A percentile compares a stretch with the other conserved stretches of the same genome.
These are phyloP conservation scores for Erysiphe neolycopersici DNA, from an alignment of 2,329 filamentous ascomycete species.

Conservation along the genomic window DNA sequence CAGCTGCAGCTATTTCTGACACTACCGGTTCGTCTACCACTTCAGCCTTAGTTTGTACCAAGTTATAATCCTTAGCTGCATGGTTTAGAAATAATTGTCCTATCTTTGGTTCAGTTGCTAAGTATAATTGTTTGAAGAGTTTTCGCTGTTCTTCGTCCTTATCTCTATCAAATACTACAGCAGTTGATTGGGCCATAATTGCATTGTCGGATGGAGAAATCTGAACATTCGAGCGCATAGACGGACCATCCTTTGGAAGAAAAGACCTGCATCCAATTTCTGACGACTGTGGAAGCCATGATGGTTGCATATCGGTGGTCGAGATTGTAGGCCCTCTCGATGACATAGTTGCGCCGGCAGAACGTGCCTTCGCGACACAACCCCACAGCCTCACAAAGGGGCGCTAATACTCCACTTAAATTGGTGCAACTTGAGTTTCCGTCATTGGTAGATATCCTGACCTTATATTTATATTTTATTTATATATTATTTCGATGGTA, in stretches of 20 bases:
- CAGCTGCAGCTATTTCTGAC: constrained; percentile 24
- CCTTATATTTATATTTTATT: constrained; percentile 3
- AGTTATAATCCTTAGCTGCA: constrained; percentile 5
- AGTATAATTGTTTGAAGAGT: constrained; percentile 54
- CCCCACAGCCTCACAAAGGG: constrained; percentile 5
- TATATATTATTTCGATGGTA: constrained; percentile 6
- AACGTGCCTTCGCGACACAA: constrained; percentile 7
- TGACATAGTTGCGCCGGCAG: constrained; percentile 6
- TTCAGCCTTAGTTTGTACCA: constrained; percentile 10
- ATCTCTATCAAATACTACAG: constrained; percentile 22
- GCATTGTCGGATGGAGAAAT: constrained; percentile 12
- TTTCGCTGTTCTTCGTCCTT: constrained; percentile 37
- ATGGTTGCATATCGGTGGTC: constrained; percentile 22
- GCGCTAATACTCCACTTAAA: constrained; percentile 8
- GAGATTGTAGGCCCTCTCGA: constrained; percentile 8
- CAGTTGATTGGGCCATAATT: constrained; percentile 19
- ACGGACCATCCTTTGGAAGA: constrained; percentile 33
- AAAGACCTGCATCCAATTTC: constrained; percentile 23
- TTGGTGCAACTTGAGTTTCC: constrained; percentile 5
- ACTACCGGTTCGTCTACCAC: constrained; percentile 16
- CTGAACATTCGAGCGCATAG: constrained; percentile 11
- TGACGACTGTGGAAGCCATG: constrained; percentile 33
- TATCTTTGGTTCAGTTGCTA: constrained; percentile 50
- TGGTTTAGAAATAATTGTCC: constrained; percentile 39
- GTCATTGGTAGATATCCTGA: constrained; percentile 7